Evolutionary conservation across 2,329 filamentous ascomycete species (phyloP).

Genomic region (Diplocarpon rosae): DNA sequence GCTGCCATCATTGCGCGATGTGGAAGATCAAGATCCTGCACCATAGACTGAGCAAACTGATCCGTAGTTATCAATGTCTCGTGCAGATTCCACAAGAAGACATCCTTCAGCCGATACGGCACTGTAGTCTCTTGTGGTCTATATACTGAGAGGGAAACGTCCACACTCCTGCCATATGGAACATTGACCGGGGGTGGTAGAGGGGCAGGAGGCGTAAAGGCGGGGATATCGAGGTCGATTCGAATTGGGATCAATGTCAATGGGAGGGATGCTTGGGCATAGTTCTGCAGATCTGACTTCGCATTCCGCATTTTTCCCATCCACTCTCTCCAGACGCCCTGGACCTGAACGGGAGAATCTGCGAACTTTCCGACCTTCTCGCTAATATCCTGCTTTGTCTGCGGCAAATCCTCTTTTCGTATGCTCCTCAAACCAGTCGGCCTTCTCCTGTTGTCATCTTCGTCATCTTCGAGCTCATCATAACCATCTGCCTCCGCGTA

Average conservation of each 20-base stretch:
- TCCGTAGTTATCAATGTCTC: constrained; percentile 91
- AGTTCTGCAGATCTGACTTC: constrained; percentile 48
- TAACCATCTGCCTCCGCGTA: constrained; percentile 87
- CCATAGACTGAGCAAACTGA: constrained; percentile 82
- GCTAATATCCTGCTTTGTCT: constrained; percentile 51
- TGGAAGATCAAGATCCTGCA: constrained; percentile 87
- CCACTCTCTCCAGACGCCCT: constrained; percentile 92
- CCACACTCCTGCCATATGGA: constrained; percentile 44
- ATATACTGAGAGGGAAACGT: constrained; percentile 69
- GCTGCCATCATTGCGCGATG: constrained; percentile 57
- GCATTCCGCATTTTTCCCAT: constrained; percentile 60
- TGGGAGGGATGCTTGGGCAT: constrained; percentile 63
- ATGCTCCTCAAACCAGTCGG: constrained; percentile 76
- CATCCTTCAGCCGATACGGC: constrained; percentile 81
- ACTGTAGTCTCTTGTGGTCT: constrained; percentile 68
- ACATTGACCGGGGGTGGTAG: constrained; percentile 52
- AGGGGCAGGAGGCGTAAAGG: constrained; percentile 57
- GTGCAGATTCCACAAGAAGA: constrained; percentile 97
- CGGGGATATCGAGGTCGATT: constrained; percentile 84
- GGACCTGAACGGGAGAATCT: constrained; percentile 64
- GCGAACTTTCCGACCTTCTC: constrained; percentile 82
- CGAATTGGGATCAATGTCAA: constrained; percentile 89
- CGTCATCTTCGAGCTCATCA: constrained; percentile 72
- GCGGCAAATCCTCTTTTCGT: constrained; percentile 61
- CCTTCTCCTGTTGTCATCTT: constrained; percentile 55